A percentile compares a stretch with the other conserved stretches of the same genome.
Conservation (phyloP, 495 filamentous ascomycete genomes). For the Rhizodiscina lignyota region DNA sequence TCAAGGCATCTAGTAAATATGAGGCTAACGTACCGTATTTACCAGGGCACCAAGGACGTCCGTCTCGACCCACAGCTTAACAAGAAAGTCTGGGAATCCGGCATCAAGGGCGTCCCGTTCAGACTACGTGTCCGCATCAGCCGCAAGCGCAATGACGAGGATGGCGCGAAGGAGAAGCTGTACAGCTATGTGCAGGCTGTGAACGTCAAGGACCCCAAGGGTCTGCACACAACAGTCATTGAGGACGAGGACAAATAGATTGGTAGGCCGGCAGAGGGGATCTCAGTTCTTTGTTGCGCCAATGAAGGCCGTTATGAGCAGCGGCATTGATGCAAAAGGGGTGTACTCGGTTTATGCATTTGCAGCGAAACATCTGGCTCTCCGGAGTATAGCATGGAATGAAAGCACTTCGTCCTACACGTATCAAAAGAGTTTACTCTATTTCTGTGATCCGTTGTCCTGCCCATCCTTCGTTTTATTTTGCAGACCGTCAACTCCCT, state of each 20-base stretch:
- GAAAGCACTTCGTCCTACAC: background rate
- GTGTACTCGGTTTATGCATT: background rate
- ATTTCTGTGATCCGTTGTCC: background rate
- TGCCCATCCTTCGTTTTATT: slow-evolving; percentile 14
- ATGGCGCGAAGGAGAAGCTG: slow-evolving; percentile 94
- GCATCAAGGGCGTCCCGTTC: slow-evolving; percentile 96
- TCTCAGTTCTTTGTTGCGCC: too few species aligned
- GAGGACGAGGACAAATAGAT: slow-evolving; percentile 20
- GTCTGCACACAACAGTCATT: slow-evolving; percentile 73
- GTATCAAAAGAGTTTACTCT: background rate
- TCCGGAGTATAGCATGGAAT: too few species aligned
- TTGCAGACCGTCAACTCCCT: slow-evolving; percentile 28
- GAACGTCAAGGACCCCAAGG: slow-evolving; percentile 98
- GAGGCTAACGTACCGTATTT: too few species aligned
- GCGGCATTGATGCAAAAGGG: background rate
- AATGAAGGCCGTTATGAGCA: too few species aligned
- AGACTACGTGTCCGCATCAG: slow-evolving; percentile 94
- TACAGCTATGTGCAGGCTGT: slow-evolving; percentile 99
- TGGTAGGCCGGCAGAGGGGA: background rate
- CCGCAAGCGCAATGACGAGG: slow-evolving; percentile 99
- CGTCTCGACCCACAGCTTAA: slow-evolving; percentile 95
- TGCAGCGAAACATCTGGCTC: too few species aligned
- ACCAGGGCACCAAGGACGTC: slow-evolving; percentile 89
- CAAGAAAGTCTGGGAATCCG: slow-evolving; percentile 99
- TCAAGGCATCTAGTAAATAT: too few species aligned